Percentiles rank a stretch among this genome's conserved stretches.
These are phyloP conservation scores for Globisporangium middletonii DNA, from an alignment of 352 stramenopile genomes.

Conservation along the genomic window DNA sequence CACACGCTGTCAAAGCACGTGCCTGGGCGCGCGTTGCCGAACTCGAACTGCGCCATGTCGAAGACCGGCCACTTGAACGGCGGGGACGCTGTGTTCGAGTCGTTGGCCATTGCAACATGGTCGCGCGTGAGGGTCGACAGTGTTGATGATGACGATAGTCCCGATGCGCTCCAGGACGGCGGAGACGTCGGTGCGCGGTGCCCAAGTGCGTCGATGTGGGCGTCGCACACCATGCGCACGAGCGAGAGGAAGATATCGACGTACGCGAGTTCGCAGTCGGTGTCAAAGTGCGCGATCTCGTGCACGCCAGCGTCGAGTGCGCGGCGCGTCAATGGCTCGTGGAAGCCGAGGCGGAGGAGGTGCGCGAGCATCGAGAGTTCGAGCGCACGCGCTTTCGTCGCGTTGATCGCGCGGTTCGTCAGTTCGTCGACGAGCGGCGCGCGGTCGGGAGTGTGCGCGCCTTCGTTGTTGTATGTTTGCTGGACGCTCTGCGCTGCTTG, in stretches of 20 bases:
- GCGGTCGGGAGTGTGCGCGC: background rate
- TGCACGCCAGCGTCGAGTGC: constrained; percentile 54
- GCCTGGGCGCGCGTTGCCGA: constrained; percentile 63
- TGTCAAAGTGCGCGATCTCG: constrained; percentile 66
- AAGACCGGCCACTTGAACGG: constrained; percentile 86
- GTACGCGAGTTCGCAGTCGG: constrained; percentile 68
- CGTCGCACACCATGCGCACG: constrained; percentile 68
- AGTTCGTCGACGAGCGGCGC: constrained; percentile 3
- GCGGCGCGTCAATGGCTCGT: constrained; percentile 27
- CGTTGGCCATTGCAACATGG: background rate
- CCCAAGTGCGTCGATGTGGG: constrained; percentile 38
- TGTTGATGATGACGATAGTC: background rate
- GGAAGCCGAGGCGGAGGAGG: constrained; percentile 42
- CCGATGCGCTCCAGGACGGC: background rate
- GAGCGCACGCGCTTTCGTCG: constrained; percentile 52
- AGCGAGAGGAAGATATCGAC: constrained; percentile 78
- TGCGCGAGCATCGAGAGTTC: constrained; percentile 50
- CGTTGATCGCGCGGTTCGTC: constrained; percentile 59
- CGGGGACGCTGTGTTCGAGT: constrained; percentile 18
- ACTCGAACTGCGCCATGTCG: constrained; percentile 87
- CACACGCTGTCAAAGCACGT: constrained; percentile 84
- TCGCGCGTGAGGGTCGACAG: background rate
- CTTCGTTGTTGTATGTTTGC: background rate
- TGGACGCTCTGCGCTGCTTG: no score
- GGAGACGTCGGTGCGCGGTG: constrained; percentile 11